Percentiles rank a stretch among this genome's conserved stretches.
These are phyloP conservation scores for Phytopythium boreale DNA, from an alignment of 352 stramenopile genomes.

Conservation along the genomic window DNA sequence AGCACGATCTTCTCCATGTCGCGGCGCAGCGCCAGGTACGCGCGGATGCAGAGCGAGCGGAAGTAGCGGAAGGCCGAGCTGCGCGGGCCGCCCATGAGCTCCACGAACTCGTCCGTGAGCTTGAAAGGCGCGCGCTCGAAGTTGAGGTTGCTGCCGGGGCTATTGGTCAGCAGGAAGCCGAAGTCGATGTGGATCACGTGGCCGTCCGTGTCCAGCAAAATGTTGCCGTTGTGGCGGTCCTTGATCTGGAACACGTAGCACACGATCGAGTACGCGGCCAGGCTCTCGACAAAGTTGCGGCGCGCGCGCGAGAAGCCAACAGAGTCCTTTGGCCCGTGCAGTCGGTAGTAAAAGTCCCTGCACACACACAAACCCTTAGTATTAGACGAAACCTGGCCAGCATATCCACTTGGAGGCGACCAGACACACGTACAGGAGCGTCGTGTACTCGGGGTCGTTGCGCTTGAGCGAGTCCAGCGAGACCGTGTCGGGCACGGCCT, in stretches of 20 bases:
- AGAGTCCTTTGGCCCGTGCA: slow-evolving; percentile 87
- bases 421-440: slow-evolving; percentile 83
- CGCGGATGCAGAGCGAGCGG: slow-evolving; percentile 93
- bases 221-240: slow-evolving; percentile 99
- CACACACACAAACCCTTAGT: too few relatives aligned
- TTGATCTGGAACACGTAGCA: slow-evolving; percentile 99
- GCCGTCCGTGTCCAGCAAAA: slow-evolving; percentile 96
- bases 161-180: slow-evolving; percentile 97
- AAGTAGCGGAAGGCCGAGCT: slow-evolving; percentile 94
- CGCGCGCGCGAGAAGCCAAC: slow-evolving; percentile 74
- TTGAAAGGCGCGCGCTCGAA: slow-evolving; percentile 98
- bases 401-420: too few relatives aligned
- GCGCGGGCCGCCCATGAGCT: slow-evolving; percentile 92
- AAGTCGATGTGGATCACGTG: slow-evolving; percentile 99
- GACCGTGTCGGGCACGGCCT: slow-evolving; percentile 95
- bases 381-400: too few relatives aligned
- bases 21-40: slow-evolving; percentile 92
- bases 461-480: slow-evolving; percentile 97
- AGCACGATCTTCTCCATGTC: slow-evolving; percentile 95
- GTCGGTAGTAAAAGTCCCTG: slow-evolving; percentile 92
- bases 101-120: slow-evolving; percentile 95
- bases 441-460: slow-evolving; percentile 76
- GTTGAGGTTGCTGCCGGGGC: slow-evolving; percentile 91
- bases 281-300: slow-evolving; percentile 87
- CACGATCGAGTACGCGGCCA: slow-evolving; percentile 97